Evolutionary conservation across 345 rosid genomes (phyloP).

Genomic region (Eucalyptus pauciflora): DNA sequence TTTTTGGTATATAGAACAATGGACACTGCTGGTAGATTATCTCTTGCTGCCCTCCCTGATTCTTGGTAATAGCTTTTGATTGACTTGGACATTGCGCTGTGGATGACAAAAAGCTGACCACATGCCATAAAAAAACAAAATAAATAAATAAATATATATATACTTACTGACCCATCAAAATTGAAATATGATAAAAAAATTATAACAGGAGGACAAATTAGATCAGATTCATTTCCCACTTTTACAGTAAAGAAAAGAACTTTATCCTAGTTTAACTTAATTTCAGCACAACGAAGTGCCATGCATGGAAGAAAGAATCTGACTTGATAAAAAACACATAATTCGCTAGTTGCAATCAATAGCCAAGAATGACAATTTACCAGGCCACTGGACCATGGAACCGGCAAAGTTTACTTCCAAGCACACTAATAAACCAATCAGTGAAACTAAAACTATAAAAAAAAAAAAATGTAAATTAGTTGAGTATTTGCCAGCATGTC

Average conservation of each 20-base stretch:
- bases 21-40: slow-evolving; percentile 54
- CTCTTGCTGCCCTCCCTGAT: slow-evolving; percentile 93
- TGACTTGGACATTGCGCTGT: slow-evolving; percentile 86
- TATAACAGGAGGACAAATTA: neutral
- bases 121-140: neutral
- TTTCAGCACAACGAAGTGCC: neutral
- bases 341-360: neutral
- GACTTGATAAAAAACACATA: neutral
- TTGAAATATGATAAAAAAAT: neutral
- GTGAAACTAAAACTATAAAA: no score
- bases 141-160: no score
- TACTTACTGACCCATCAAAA: neutral
- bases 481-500: no score
- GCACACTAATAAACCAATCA: no score
- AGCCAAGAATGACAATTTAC: neutral
- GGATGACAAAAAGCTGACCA: slow-evolving; percentile 78
- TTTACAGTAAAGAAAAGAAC: neutral
- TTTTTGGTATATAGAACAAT: slow-evolving; percentile 78
- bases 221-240: neutral
- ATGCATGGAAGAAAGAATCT: neutral
- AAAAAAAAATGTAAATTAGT: no score
- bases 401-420: no score
- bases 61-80: slow-evolving; percentile 93
- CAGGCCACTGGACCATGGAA: neutral
- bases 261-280: neutral